A percentile compares a stretch with the other conserved stretches of the same genome.
Evolutionary conservation across 306 rosid species (phyloP).

Genomic region (Trifolium subterraneum): DNA sequence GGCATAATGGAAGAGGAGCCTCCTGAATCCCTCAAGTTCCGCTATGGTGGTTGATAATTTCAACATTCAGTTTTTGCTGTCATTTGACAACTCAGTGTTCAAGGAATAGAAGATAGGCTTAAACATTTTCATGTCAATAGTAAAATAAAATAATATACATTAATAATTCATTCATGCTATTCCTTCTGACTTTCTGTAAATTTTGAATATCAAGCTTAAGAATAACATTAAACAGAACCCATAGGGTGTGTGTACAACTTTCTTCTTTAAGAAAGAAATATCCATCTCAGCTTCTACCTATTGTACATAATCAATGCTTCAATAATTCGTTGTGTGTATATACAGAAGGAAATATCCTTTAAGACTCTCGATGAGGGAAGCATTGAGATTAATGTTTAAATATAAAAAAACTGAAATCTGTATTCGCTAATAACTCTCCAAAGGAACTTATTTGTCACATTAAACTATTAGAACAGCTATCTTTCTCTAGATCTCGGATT

Average conservation of each 20-base stretch:
- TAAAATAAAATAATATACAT: constrained; percentile 11
- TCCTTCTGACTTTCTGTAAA: constrained; percentile 17
- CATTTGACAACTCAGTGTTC: neutral
- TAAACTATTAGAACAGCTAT: constrained; percentile 41
- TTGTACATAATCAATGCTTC: constrained; percentile 16
- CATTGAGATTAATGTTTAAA: constrained; percentile 19
- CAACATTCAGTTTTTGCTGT: constrained; percentile 9
- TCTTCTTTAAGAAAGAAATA: constrained; percentile 1
- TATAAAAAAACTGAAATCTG: constrained; percentile 12
- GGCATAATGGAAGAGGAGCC: constrained; percentile 98
- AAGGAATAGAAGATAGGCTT: constrained; percentile 11
- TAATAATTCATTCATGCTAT: constrained; percentile 8
- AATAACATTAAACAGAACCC: constrained; percentile 23
- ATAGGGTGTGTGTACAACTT: constrained; percentile 1
- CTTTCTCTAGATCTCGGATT: constrained; percentile 75
- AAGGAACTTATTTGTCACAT: constrained; percentile 41
- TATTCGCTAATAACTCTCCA: constrained; percentile 22
- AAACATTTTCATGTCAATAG: constrained; percentile 6
- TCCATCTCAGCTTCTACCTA: constrained; percentile 5
- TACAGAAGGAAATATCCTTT: constrained; percentile 16
- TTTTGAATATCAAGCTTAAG: constrained; percentile 19
- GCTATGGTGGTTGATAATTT: constrained; percentile 83
- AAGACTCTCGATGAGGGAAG: neutral
- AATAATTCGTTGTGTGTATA: constrained; percentile 14
- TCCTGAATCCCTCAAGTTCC: constrained; percentile 79